Percentiles rank a stretch among this genome's conserved stretches.
These are phyloP conservation scores for Penicillium palitans DNA, from an alignment of 2,329 filamentous ascomycete genomes.

Conservation along the genomic window DNA sequence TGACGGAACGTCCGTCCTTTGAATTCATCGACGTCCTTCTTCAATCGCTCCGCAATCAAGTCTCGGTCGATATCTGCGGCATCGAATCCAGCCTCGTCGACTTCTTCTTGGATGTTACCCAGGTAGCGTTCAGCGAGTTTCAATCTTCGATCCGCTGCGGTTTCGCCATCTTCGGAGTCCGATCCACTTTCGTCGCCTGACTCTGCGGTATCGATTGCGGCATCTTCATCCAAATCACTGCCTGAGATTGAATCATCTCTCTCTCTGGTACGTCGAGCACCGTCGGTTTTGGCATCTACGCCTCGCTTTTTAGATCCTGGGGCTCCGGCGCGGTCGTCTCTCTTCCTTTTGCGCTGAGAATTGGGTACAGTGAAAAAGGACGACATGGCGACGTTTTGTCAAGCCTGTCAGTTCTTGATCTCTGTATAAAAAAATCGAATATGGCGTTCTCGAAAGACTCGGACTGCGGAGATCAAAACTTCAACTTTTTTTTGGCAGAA, in stretches of 20 bases:
- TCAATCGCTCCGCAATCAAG: constrained; percentile 82
- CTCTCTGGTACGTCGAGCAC: constrained; percentile 48
- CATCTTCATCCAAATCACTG: constrained; percentile 67
- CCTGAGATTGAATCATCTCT: constrained; percentile 83
- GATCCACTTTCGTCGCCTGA: constrained; percentile 57
- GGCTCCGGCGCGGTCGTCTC: constrained; percentile 51
- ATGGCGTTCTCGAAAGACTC: constrained; percentile 13
- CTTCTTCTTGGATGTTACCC: constrained; percentile 81
- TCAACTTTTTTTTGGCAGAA: constrained; percentile 41
- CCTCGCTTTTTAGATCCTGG: constrained; percentile 49
- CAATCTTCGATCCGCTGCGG: constrained; percentile 81
- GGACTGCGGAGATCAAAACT: constrained; percentile 21
- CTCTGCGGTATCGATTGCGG: constrained; percentile 49
- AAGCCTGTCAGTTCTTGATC: constrained; percentile 6
- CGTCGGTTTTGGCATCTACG: constrained; percentile 38
- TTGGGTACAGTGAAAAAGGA: constrained; percentile 93
- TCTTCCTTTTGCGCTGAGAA: constrained; percentile 87
- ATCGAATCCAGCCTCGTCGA: constrained; percentile 84
- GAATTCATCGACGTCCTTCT: constrained; percentile 87
- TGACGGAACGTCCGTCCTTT: constrained; percentile 87
- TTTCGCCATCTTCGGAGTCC: constrained; percentile 75
- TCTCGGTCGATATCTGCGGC: constrained; percentile 92
- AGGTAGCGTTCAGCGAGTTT: constrained; percentile 90
- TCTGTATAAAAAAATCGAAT: constrained; percentile 12
- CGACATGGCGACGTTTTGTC: constrained; percentile 61